These are phyloP conservation scores for Miscanthus sacchariflorus DNA, from an alignment of 202 grass and related monocot genomes.

Conservation along the genomic window DNA sequence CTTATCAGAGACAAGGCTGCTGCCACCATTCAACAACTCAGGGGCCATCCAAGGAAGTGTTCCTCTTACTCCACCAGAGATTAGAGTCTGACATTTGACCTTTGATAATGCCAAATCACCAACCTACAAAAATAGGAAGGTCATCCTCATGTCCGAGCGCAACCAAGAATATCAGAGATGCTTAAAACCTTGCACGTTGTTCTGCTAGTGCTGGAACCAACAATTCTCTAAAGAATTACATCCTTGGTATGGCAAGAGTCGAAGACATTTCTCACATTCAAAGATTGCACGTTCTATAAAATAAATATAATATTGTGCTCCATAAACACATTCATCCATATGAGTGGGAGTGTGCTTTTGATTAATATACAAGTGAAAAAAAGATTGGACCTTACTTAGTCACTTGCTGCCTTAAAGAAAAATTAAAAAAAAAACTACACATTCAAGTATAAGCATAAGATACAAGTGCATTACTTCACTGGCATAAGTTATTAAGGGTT, in stretches of 20 bases:
- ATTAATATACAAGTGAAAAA: not conserved
- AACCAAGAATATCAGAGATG: slow-evolving; percentile 4
- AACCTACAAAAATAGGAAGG: slow-evolving; percentile 57
- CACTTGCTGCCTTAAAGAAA: not conserved
- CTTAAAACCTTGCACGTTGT: not conserved
- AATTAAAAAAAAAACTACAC: not conserved
- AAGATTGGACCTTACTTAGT: not conserved
- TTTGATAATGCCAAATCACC: slow-evolving; percentile 96
- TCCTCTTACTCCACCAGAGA: slow-evolving; percentile 90
- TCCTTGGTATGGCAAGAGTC: not conserved
- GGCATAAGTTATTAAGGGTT: not conserved
- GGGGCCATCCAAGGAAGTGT: slow-evolving; percentile 98
- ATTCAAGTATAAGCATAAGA: not conserved
- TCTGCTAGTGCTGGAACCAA: slow-evolving; percentile 6
- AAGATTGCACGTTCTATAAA: not conserved
- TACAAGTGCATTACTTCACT: not conserved
- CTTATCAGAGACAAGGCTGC: slow-evolving; percentile 91
- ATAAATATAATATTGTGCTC: not conserved
- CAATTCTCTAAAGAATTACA: slow-evolving; percentile 12
- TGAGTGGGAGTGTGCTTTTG: not conserved
- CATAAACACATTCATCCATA: not conserved
- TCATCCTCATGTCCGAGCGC: not conserved
- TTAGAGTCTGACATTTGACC: slow-evolving; percentile 86
- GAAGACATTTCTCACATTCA: not conserved
- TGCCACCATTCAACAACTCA: slow-evolving; percentile 89